A percentile compares a stretch with the other conserved stretches of the same genome.
Evolutionary conservation across 352 stramenopile genomes (phyloP).

Genomic region (Pythium biforme): DNA sequence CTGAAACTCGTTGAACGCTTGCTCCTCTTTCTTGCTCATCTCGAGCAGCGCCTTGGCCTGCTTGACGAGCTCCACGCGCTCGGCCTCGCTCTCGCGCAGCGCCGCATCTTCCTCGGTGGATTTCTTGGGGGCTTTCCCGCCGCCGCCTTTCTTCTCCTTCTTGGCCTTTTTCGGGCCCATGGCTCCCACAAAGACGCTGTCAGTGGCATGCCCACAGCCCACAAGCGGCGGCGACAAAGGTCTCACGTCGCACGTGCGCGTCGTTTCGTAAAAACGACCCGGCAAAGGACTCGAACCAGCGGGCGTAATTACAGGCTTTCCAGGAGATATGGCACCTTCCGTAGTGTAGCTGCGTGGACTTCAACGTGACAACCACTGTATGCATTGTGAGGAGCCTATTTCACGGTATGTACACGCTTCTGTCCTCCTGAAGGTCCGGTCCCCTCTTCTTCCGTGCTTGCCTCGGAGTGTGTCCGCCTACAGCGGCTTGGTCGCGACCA

Average conservation of each 20-base stretch:
- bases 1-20: slow-evolving; percentile 95
- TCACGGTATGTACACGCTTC: too few species aligned
- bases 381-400: too few species aligned
- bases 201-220: too few species aligned
- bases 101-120: slow-evolving; percentile 55
- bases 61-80: slow-evolving; percentile 71
- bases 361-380: too few species aligned
- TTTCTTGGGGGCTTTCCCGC: slow-evolving; percentile 40
- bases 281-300: too few species aligned
- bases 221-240: too few species aligned
- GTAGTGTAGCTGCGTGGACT: too few species aligned
- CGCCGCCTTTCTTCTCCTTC: slow-evolving; percentile 60
- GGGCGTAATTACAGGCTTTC: slow-evolving; percentile 1
- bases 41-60: slow-evolving; percentile 75
- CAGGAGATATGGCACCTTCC: too few species aligned
- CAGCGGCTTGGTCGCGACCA: slow-evolving; percentile 41
- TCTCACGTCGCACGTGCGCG: not conserved
- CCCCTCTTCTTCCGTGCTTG: too few species aligned
- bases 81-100: slow-evolving; percentile 58
- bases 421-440: too few species aligned
- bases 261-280: slow-evolving; percentile 4
- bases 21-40: slow-evolving; percentile 88
- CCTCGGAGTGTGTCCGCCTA: too few species aligned
- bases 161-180: slow-evolving; percentile 73
- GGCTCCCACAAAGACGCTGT: not conserved